phyloP scores from a whole-genome alignment of 805 yeast species.

The Starmerella cellae region DNA sequence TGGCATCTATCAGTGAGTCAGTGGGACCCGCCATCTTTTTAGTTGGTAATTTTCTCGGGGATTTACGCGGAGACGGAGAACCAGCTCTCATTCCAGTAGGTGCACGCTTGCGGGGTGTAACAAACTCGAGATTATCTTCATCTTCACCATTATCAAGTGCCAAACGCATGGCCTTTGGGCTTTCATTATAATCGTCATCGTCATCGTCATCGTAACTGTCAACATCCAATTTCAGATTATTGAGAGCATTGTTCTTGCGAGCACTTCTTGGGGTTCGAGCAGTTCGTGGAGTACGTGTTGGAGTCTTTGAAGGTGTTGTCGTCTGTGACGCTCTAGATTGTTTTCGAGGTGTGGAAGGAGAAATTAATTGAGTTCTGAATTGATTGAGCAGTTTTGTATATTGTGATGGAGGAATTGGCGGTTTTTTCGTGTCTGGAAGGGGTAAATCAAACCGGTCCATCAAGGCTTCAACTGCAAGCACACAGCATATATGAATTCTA shows the following conservation, averaged over 20 bases:
- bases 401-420: conserved; percentile 20
- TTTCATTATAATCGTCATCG: conserved; percentile 4
- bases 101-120: conserved; percentile 7
- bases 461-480: conserved; percentile 17
- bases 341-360: not conserved
- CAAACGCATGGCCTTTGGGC: not conserved
- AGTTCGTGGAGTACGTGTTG: not conserved
- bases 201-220: conserved; percentile 7
- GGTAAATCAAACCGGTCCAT: conserved; percentile 6
- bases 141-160: not conserved
- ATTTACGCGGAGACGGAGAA: conserved; percentile 9
- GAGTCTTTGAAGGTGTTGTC: not conserved
- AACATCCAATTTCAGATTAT: not conserved
- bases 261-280: conserved; percentile 3
- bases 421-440: conserved; percentile 8
- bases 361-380: conserved; percentile 10
- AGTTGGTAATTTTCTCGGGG: conserved; percentile 6
- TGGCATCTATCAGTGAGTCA: not conserved
- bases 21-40: conserved; percentile 7
- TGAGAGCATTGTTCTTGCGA: not conserved
- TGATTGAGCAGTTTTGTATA: conserved; percentile 11
- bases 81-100: conserved; percentile 1
- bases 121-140: conserved; percentile 1
- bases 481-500: conserved; percentile 19
- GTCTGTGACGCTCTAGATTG: conserved; percentile 2